Conservation (phyloP, 257 asterid genomes). For the Lycium barbarum region DNA sequence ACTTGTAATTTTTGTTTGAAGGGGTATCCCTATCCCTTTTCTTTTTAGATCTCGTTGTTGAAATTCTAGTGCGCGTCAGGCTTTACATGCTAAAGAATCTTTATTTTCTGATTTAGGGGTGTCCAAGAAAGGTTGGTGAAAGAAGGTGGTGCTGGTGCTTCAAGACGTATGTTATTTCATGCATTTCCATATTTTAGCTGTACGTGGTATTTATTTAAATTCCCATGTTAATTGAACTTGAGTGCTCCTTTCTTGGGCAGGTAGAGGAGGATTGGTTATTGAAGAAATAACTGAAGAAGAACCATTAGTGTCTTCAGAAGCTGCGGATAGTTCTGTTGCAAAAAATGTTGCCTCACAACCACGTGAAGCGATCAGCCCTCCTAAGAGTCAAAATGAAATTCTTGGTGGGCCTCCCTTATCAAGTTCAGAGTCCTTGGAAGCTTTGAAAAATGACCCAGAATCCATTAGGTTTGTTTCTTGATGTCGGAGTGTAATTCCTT, state of each 20-base stretch:
- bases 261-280: conserved; percentile 62
- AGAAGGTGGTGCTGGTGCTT: conserved; percentile 64
- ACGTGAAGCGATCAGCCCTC: conserved; percentile 46
- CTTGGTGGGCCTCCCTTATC: conserved; percentile 47
- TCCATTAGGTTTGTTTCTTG: conserved; percentile 68
- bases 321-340: conserved; percentile 42
- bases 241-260: conserved; percentile 37
- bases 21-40: neutral
- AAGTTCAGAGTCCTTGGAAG: conserved; percentile 59
- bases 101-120: conserved; percentile 56
- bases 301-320: conserved; percentile 50
- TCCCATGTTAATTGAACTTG: conserved; percentile 18
- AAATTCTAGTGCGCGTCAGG: neutral
- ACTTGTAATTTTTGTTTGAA: neutral
- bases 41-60: neutral
- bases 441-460: conserved; percentile 79
- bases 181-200: conserved; percentile 24
- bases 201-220: neutral
- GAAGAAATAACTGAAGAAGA: conserved; percentile 90
- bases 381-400: conserved; percentile 44
- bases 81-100: conserved; percentile 7
- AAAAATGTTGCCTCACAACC: conserved; percentile 42
- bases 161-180: conserved; percentile 58
- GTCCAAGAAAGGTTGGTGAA: conserved; percentile 63
- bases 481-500: conserved; percentile 10